phyloP scores from a whole-genome alignment of 2,329 filamentous ascomycete species.

The Xylariales sp. region DNA sequence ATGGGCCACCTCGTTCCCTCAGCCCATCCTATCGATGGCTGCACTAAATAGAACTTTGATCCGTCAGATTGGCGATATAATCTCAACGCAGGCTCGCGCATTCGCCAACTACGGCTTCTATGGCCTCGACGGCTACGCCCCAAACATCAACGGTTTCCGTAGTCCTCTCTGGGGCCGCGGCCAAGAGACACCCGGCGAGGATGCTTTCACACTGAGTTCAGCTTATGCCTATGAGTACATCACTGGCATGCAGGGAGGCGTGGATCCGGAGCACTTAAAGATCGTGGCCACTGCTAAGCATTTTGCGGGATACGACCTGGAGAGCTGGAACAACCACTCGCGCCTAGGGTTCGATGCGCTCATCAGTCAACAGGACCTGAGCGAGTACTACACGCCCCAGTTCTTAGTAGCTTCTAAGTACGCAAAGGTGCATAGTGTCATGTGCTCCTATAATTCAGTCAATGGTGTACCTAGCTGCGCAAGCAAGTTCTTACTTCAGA shows the following conservation, averaged over 20 bases:
- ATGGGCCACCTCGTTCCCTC: constrained; percentile 26
- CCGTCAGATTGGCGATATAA: constrained; percentile 19
- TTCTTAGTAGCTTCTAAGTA: constrained; percentile 60
- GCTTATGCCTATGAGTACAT: constrained; percentile 52
- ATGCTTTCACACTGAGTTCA: constrained; percentile 36
- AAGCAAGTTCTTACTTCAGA: constrained; percentile 56
- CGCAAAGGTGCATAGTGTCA: constrained; percentile 50
- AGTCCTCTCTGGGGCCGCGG: constrained; percentile 20
- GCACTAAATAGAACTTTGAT: constrained; percentile 26
- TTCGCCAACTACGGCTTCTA: constrained; percentile 24
- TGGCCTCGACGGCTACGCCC: constrained; percentile 20
- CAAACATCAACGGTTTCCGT: constrained; percentile 20
- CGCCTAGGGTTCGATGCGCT: constrained; percentile 51
- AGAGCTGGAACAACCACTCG: constrained; percentile 36
- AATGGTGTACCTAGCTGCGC: constrained; percentile 64
- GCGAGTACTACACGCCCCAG: constrained; percentile 63
- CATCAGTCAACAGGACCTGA: constrained; percentile 56
- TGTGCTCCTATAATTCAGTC: constrained; percentile 60
- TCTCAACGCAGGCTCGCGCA: constrained; percentile 25
- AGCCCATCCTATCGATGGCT: constrained; percentile 23
- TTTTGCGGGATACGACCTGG: constrained; percentile 52
- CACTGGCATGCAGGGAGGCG: constrained; percentile 42
- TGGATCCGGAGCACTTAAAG: constrained; percentile 23
- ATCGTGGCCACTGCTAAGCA: constrained; percentile 56
- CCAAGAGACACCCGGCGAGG: constrained; percentile 22